These are phyloP conservation scores for Nepenthes alata DNA, from an alignment of 179 eudicot genomes.

Conservation along the genomic window DNA sequence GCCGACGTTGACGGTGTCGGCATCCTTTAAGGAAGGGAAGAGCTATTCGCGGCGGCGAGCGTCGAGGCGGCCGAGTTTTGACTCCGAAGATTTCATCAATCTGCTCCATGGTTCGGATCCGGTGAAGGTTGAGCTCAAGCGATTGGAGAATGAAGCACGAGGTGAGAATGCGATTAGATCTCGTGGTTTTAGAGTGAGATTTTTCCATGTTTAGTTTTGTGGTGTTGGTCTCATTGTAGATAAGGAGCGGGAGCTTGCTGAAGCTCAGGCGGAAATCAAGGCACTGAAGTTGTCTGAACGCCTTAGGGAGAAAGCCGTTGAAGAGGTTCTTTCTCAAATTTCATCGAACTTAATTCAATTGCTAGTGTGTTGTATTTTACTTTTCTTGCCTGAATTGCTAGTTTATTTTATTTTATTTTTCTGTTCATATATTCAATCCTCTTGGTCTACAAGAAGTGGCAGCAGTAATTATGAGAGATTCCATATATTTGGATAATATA, in stretches of 20 bases:
- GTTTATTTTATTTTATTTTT: no score
- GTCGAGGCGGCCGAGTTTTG: conserved; percentile 60
- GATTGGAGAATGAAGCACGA: conserved; percentile 78
- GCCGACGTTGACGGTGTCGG: conserved; percentile 31
- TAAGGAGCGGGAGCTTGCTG: conserved; percentile 76
- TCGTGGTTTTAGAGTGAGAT: conserved; percentile 1
- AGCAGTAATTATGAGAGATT: no score
- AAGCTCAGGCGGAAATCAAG: conserved; percentile 76
- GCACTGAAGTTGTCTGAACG: conserved; percentile 73
- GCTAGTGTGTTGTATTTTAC: no score
- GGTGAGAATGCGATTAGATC: conserved; percentile 40
- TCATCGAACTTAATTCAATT: not conserved
- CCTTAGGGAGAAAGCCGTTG: conserved; percentile 78
- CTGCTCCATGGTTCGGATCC: conserved; percentile 95
- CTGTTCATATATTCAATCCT: no score
- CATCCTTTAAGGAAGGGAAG: conserved; percentile 53
- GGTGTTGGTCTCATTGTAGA: conserved; percentile 27
- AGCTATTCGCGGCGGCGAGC: conserved; percentile 40
- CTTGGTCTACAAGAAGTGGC: no score
- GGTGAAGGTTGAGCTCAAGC: conserved; percentile 80
- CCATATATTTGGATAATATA: no score
- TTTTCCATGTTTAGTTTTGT: not conserved
- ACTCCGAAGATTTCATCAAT: conserved; percentile 72
- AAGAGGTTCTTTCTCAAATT: conserved; percentile 41
- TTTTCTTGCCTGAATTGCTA: no score